Evolutionary conservation across 306 rosid genomes (phyloP), one percentile per base, ranked within the genome.

Genomic region (Herpetospermum pedunculosum): DNA sequence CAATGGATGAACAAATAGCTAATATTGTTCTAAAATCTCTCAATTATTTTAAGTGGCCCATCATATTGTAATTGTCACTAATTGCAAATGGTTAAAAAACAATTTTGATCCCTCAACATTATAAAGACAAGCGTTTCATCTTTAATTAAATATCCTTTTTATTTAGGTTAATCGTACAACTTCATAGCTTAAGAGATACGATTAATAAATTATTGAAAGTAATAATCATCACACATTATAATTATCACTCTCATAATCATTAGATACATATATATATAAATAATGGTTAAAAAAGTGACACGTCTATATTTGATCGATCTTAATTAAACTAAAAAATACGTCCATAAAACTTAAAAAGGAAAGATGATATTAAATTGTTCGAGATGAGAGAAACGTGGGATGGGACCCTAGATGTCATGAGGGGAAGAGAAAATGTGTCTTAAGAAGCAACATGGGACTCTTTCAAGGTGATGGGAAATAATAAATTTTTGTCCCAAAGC

Each of bases 401-500:
- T 41, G 38, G 54, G 73, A 15, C 73, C 54, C 7, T 11, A 19
- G 52, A 23, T 25, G 50, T 40, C 12, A 63, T 37, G 70, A 63
- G 16, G 13, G 13, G 25, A 63, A 37, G 53, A 41, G 53, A 67
- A 67, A 41, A 41, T 67, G 72, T 67, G 72, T 23, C 21, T 11
- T 25, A 23, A 67, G 72, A 67, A 41, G 72, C 72, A 67, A 67
- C 72, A 67, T 67, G 72, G 52, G 52, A 38, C 49, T 14, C 35
- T 67, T 65, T 67, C 30, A 67, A 67, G 72, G 50, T 41, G 72
- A 67, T 67, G 72, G 72, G 53, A 41, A 63, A 41, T 40, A 40
- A 67, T 41, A 41, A 67, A 67, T 40, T 12, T 67, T 67, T 67
- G 72, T 67, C 72, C 72, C 35, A 67, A 67, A 67, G 72, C 23